Evolutionary conservation across 1,139 yeast genomes (phyloP), one percentile per base, ranked within the genome.

Genomic region (Blastobotrys illinoisensis): DNA sequence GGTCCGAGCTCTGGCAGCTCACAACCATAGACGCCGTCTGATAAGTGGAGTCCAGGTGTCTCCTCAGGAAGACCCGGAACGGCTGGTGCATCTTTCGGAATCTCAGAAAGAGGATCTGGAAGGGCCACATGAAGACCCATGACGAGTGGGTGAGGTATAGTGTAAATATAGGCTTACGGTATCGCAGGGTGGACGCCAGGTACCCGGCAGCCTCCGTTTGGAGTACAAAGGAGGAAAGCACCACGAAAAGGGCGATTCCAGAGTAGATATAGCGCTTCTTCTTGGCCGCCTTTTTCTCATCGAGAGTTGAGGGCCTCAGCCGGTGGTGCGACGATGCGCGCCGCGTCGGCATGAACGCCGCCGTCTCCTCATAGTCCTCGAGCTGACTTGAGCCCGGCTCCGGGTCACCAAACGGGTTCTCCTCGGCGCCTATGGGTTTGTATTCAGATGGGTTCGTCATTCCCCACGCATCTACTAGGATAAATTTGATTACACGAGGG

Each of bases 191-290:
- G 44, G 77, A 74, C 64, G 88, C 86, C 5, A 88, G 78, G 56
- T 83, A 85, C 3, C 90, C 81, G 1, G 96, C 88, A 58, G 85
- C 75, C 69, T 88, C 96, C 0, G 96, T 88, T 67, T 88, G 96
- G 7, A 79, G 66, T 1, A 88, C 90, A 70, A 88, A 89, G 6
- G 89, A 68, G 5, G 80, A 63, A 60, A 88, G 69, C 3, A 95
- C 83, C 6, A 84, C 59, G 3, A 82, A 50, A 57, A 88, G 82
- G 7, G 90, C 78, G 1, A 76, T 66, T 2, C 77, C 75, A 2
- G 89, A 86, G 48, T 56, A 57, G 1, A 57, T 51, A 26, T 60
- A 60, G 19, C 62, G 54, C 46, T 45, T 55, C 44, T 44, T 43
- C 49, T 57, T 53, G 2, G 58, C 54, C 9, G 36, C 46, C 5